Percentiles rank a stretch among this genome's conserved stretches.
These are phyloP conservation scores for Kokia cookei DNA, from an alignment of 441 rosid genomes.

Conservation along the genomic window DNA sequence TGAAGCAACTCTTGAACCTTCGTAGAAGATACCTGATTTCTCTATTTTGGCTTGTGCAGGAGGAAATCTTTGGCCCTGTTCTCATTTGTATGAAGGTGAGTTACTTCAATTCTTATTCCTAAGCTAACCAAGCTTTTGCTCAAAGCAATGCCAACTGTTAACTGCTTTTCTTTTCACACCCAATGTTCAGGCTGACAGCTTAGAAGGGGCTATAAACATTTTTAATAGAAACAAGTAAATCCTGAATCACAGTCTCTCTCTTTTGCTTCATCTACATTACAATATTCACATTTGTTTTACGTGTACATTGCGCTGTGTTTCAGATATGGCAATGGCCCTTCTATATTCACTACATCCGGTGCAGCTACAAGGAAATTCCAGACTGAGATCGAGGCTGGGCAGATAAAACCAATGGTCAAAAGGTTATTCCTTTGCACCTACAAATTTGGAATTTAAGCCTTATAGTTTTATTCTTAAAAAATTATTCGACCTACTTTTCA, in stretches of 20 bases:
- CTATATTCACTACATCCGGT: constrained; percentile 35
- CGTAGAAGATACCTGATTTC: background rate
- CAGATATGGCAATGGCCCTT: constrained; percentile 50
- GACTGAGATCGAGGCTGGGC: constrained; percentile 40
- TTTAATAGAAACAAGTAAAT: constrained; percentile 58
- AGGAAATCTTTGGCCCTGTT: constrained; percentile 96
- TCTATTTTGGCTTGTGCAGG: constrained; percentile 38
- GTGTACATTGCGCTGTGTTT: background rate
- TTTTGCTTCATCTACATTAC: background rate
- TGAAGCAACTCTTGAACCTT: background rate
- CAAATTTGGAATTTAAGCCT: no score
- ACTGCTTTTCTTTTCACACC: background rate
- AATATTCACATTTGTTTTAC: background rate
- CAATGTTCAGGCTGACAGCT: constrained; percentile 47
- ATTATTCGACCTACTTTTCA: no score
- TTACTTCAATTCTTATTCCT: constrained; percentile 6
- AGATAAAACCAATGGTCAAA: constrained; percentile 28
- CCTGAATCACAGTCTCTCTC: background rate
- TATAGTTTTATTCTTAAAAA: no score
- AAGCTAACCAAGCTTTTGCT: background rate
- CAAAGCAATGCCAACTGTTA: background rate
- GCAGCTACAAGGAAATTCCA: constrained; percentile 39
- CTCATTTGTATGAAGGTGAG: constrained; percentile 78
- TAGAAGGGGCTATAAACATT: constrained; percentile 34
- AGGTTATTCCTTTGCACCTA: no score